Evolutionary conservation across 371 early-diverging fungal species (phyloP).

Genomic region (Dinochytrium kinnereticum): DNA sequence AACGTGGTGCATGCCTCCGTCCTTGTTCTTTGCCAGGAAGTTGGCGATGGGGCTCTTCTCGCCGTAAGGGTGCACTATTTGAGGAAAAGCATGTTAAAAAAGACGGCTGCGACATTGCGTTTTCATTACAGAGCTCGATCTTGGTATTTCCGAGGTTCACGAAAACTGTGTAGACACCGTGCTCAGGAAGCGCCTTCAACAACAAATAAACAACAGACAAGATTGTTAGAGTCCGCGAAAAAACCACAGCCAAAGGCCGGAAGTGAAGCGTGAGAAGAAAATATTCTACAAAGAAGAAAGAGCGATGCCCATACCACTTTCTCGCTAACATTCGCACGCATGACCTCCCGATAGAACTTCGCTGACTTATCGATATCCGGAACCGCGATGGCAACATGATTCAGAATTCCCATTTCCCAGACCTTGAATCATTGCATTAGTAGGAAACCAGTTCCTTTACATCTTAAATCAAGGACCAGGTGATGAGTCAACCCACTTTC

Average conservation of each 20-base stretch:
- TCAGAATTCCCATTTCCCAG: constrained; percentile 70
- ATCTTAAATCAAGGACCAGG: too few species aligned
- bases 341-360: constrained; percentile 68
- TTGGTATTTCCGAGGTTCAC: constrained; percentile 82
- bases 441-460: too few species aligned
- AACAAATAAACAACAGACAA: not conserved
- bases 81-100: not conserved
- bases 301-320: constrained; percentile 55
- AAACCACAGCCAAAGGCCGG: not conserved
- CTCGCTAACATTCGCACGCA: constrained; percentile 72
- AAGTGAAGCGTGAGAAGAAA: not conserved
- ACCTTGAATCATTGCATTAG: constrained; percentile 28
- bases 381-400: constrained; percentile 83
- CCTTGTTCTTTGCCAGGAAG: constrained; percentile 75
- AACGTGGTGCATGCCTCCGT: constrained; percentile 81
- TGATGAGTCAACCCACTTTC: too few species aligned
- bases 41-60: constrained; percentile 74
- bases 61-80: constrained; percentile 68
- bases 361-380: constrained; percentile 70
- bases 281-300: not conserved
- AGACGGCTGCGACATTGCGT: not conserved
- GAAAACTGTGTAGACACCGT: constrained; percentile 84
- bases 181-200: constrained; percentile 71
- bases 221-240: too few species aligned
- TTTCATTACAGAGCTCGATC: constrained; percentile 65